A percentile compares a stretch with the other conserved stretches of the same genome.
phyloP scores from a whole-genome alignment of 2,329 filamentous ascomycete genomes.

The Penicillium sp. region DNA sequence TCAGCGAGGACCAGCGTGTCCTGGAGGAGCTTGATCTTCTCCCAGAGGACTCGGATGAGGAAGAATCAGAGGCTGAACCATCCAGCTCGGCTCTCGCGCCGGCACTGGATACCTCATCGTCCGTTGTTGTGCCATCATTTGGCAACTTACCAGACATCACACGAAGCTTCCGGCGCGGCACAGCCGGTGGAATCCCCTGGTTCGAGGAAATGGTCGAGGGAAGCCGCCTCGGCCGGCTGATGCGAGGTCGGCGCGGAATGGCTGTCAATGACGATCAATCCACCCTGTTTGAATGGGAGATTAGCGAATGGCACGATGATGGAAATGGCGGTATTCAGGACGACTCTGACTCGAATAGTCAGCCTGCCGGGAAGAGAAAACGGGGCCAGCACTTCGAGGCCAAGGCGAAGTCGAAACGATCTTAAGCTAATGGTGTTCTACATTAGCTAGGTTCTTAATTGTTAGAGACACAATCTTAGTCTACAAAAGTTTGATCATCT shows the following conservation, averaged over 20 bases:
- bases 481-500: background rate
- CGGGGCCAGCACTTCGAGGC: slow-evolving; percentile 19
- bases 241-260: slow-evolving; percentile 57
- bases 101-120: slow-evolving; percentile 8
- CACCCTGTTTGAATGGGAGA: slow-evolving; percentile 75
- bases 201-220: slow-evolving; percentile 79
- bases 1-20: slow-evolving; percentile 66
- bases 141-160: slow-evolving; percentile 23
- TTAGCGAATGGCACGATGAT: slow-evolving; percentile 67
- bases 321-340: slow-evolving; percentile 28
- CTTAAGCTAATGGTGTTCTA: slow-evolving; percentile 1
- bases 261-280: slow-evolving; percentile 62
- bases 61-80: slow-evolving; percentile 15
- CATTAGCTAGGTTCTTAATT: background rate
- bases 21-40: slow-evolving; percentile 75
- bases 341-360: slow-evolving; percentile 19
- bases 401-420: slow-evolving; percentile 15
- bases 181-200: slow-evolving; percentile 68
- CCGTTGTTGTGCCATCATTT: slow-evolving; percentile 23
- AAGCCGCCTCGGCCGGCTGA: slow-evolving; percentile 67
- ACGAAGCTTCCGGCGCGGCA: slow-evolving; percentile 39
- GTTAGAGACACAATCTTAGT: background rate
- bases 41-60: slow-evolving; percentile 48
- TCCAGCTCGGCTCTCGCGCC: slow-evolving; percentile 14
- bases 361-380: slow-evolving; percentile 34